Evolutionary conservation across 2,329 filamentous ascomycete species (phyloP).

Genomic region (Pseudocercospora musae): DNA sequence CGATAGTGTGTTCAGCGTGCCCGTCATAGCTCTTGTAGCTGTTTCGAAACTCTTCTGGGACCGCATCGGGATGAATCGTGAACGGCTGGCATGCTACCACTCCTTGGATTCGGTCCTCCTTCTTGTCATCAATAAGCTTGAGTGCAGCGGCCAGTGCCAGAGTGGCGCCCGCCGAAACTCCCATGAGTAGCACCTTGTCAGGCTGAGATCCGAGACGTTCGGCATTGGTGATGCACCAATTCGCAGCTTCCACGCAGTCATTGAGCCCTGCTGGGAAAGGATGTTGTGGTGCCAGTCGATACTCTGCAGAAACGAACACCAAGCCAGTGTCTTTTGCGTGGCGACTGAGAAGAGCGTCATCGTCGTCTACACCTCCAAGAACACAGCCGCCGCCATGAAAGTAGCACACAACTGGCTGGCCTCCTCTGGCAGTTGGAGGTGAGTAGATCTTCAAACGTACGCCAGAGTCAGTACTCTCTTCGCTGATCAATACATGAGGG

Average conservation of each 20-base stretch:
- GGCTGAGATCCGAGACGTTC: slow-evolving; percentile 21
- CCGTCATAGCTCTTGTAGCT: slow-evolving; percentile 16
- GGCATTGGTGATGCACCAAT: slow-evolving; percentile 52
- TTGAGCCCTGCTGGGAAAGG: slow-evolving; percentile 54
- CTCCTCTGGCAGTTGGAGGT: slow-evolving; percentile 9
- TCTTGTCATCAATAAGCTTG: slow-evolving; percentile 12
- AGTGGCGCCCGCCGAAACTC: slow-evolving; percentile 17
- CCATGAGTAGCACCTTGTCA: slow-evolving; percentile 13
- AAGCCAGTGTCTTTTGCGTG: slow-evolving; percentile 29
- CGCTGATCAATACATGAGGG: slow-evolving; percentile 1
- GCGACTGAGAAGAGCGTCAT: slow-evolving; percentile 12
- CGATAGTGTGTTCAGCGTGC: slow-evolving; percentile 13
- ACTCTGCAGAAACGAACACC: slow-evolving; percentile 56
- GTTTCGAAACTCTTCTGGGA: slow-evolving; percentile 13
- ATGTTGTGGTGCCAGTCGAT: slow-evolving; percentile 58
- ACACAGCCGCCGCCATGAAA: slow-evolving; percentile 20
- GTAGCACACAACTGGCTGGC: slow-evolving; percentile 15
- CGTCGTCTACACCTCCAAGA: slow-evolving; percentile 16
- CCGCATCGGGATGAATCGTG: slow-evolving; percentile 18
- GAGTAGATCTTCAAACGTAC: slow-evolving; percentile 15
- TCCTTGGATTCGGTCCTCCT: slow-evolving; percentile 9
- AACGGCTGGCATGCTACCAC: slow-evolving; percentile 18
- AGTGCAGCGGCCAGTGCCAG: slow-evolving; percentile 13
- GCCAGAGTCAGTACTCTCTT: slow-evolving; percentile 11
- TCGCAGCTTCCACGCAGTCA: slow-evolving; percentile 56